Evolutionary conservation across 306 rosid genomes (phyloP), one percentile per base, ranked within the genome.

Genomic region (Betula pendula): DNA sequence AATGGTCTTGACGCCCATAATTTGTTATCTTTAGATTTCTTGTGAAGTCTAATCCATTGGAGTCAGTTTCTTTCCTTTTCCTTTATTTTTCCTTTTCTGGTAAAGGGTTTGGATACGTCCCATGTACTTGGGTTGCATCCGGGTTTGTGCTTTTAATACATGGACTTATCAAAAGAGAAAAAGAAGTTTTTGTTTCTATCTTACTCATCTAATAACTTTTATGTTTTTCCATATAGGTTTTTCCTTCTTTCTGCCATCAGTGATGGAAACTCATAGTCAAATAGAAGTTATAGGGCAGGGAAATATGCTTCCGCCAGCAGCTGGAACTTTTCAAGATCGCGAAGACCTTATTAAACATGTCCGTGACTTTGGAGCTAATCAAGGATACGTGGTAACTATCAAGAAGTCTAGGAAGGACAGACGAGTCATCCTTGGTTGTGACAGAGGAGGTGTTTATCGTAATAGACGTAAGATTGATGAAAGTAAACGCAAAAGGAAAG

Each of bases 391-490:
- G 55, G 96, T 90, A 84, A 90, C 96, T 56, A 90, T 90, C 80
- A 90, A 90, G 84, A 90, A 90, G 85, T 90, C 96, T 15, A 85
- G 91, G 85, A 90, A 88, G 84, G 96, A 90, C 74, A 87, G 93
- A 78, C 87, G 93, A 80, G 93, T 90, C 83, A 90, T 90, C 76
- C 93, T 90, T 74, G 96, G 96, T 81, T 90, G 96, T 77, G 93
- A 90, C 70, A 87, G 96, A 73, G 93, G 96, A 48, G 96, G 96
- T 50, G 86, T 90, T 42, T 90, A 90, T 80, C 96, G 91, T 44
- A 90, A 88, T 62, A 88, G 96, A 79, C 91, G 91, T 71, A 90
- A 90, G 87, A 88, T 87, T 66, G 93, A 88, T 73, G 93, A 90
- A 74, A 88, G 84, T 82, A 85, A 87, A 73, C 93, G 91, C 76